A percentile compares a stretch with the other conserved stretches of the same genome.
Evolutionary conservation across 768 basidiomycete species (phyloP).

Genomic region (Hortiboletus flavorubellus): DNA sequence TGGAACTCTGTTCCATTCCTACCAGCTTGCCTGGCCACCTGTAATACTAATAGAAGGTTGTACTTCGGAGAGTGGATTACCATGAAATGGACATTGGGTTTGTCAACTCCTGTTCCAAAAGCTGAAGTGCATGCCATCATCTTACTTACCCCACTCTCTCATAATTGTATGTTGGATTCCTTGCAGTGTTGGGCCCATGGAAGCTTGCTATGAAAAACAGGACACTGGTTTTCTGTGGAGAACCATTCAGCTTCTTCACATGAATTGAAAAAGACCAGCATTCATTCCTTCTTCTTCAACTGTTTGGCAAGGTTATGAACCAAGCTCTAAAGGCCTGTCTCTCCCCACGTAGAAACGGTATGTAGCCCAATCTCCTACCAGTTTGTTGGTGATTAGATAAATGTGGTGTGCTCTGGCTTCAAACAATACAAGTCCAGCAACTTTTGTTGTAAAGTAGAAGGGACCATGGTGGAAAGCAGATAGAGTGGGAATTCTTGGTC

Average conservation of each 20-base stretch:
- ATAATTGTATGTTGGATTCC: background rate
- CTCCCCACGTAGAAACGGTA: background rate
- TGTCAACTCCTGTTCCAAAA: conserved; percentile 1
- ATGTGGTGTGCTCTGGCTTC: too few relatives aligned
- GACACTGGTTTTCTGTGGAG: background rate
- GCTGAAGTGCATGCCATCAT: conserved; percentile 6
- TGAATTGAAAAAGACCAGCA: background rate
- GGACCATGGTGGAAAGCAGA: too few relatives aligned
- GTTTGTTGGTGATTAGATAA: background rate
- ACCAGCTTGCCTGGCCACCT: background rate
- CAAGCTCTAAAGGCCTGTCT: background rate
- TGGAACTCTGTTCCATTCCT: background rate
- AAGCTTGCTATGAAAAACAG: conserved; percentile 5
- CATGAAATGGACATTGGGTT: background rate
- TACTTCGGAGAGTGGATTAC: background rate
- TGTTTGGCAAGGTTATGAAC: background rate
- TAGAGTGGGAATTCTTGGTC: background rate
- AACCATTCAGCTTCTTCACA: background rate
- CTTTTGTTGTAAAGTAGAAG: too few relatives aligned
- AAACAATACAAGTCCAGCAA: too few relatives aligned
- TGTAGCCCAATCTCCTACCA: conserved; percentile 1
- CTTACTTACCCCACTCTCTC: background rate
- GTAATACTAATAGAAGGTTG: background rate
- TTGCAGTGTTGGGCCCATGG: background rate
- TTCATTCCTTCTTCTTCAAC: background rate